These are phyloP conservation scores for Cryptococcus deneoformans DNA, from an alignment of 1,284 basidiomycete species.

Conservation along the genomic window DNA sequence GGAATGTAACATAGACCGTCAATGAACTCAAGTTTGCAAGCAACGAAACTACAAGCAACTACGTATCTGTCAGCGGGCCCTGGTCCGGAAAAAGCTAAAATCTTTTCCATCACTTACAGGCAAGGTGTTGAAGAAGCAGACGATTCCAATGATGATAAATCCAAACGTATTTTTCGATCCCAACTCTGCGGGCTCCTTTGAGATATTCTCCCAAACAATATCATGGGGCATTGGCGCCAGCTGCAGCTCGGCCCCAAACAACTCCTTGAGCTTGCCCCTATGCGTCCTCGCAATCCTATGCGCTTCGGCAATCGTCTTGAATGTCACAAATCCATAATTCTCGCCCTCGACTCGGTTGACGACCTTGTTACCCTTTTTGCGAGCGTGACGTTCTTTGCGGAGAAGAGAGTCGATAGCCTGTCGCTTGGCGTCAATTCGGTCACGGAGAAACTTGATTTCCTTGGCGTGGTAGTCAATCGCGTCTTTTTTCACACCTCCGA, in stretches of 20 bases:
- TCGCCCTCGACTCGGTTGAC: slow-evolving; percentile 56
- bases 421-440: slow-evolving; percentile 74
- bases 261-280: slow-evolving; percentile 41
- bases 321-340: slow-evolving; percentile 89
- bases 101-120: too few species aligned
- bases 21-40: slow-evolving; percentile 49
- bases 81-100: too few species aligned
- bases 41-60: slow-evolving; percentile 39
- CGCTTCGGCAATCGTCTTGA: slow-evolving; percentile 88
- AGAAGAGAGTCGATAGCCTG: slow-evolving; percentile 62
- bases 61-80: too few species aligned
- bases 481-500: slow-evolving; percentile 69
- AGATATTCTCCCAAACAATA: slow-evolving; percentile 79
- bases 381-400: slow-evolving; percentile 38
- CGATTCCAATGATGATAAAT: slow-evolving; percentile 60
- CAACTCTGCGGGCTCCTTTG: slow-evolving; percentile 64
- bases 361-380: slow-evolving; percentile 30
- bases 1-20: slow-evolving; percentile 64
- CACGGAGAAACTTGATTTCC: slow-evolving; percentile 59
- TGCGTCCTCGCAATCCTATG: slow-evolving; percentile 49
- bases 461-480: slow-evolving; percentile 80
- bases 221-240: slow-evolving; percentile 48
- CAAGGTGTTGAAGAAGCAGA: slow-evolving; percentile 73
- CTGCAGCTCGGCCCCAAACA: slow-evolving; percentile 43
- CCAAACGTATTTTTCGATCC: slow-evolving; percentile 68